phyloP scores from a whole-genome alignment of 2,329 filamentous ascomycete species.

The Albophoma yamanashiensis region DNA sequence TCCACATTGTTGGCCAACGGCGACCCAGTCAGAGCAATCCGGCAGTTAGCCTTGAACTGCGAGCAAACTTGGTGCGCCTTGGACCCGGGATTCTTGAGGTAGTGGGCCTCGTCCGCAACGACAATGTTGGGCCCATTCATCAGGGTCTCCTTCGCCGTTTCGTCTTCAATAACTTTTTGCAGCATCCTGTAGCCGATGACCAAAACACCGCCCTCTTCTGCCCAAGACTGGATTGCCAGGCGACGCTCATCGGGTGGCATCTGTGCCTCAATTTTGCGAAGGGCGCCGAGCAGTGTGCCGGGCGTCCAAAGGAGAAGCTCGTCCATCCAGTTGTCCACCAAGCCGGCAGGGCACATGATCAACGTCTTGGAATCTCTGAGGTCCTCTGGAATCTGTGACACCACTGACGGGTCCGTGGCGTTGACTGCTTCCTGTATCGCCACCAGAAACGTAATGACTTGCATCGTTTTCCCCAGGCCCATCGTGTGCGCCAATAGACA shows the following conservation, averaged over 20 bases:
- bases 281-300: constrained; percentile 37
- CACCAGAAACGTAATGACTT: constrained; percentile 73
- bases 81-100: constrained; percentile 55
- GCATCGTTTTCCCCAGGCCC: constrained; percentile 90
- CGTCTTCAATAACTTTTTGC: constrained; percentile 20
- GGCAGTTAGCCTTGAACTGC: constrained; percentile 53
- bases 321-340: constrained; percentile 76
- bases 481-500: constrained; percentile 82
- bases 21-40: constrained; percentile 79
- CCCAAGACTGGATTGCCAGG: constrained; percentile 46
- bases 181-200: constrained; percentile 68
- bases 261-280: constrained; percentile 43
- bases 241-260: constrained; percentile 26
- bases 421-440: constrained; percentile 56
- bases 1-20: constrained; percentile 74
- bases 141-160: constrained; percentile 35
- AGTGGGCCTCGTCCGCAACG: constrained; percentile 78
- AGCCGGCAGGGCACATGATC: constrained; percentile 62
- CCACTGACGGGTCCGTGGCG: constrained; percentile 46
- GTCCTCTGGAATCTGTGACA: constrained; percentile 55
- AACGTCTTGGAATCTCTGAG: constrained; percentile 55
- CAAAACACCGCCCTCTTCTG: constrained; percentile 56
- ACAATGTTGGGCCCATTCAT: constrained; percentile 58
- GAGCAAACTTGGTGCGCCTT: constrained; percentile 41
- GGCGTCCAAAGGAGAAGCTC: constrained; percentile 66